Evolutionary conservation across 352 stramenopile genomes (phyloP), one percentile per base, ranked within the genome.

Genomic region (Albugo candida): DNA sequence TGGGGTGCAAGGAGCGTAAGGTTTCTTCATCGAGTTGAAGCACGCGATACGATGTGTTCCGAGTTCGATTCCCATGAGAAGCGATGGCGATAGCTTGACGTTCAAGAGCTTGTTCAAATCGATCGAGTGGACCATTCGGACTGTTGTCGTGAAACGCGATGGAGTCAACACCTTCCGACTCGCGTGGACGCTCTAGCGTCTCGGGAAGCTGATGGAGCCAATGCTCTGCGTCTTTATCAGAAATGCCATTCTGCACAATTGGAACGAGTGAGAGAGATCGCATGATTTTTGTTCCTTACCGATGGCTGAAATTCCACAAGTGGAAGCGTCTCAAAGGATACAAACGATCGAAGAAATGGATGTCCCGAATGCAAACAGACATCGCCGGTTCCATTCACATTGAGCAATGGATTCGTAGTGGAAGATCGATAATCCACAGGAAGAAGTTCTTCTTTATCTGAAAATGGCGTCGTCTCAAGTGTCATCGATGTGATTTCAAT

Each of bases 301-400:
- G 56, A 56, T 1, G 77, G 76, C 46, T 85, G 67, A 53, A 98
- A 98, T 58, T 97, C 87, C 19, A 98, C 87, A 2, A 98, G 70
- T 34, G 92, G 92, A 16, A 98, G 65, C 37, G 94, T 84, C 52
- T 98, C 92, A 50, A 97, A 98, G 18, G 87, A 96, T 18, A 96
- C 60, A 46, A 97, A 96, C 0, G 80, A 96, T 13, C 92, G 80
- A 14, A 97, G 61, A 54, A 98, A 98, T 13, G 83, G 87, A 51
- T 97, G 92, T 11, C 83, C 79, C 37, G 92, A 97, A 41, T 79
- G 91, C 6, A 93, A 71, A 51, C 91, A 97, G 5, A 87, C 74
- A 52, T 97, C 89, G 13, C 87, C 83, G 4, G 57, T 74, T 49
- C 70, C 65, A 44, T 85, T 85, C 16, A 81, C 69, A 41, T 94